These are phyloP conservation scores for Spathaspora jeffriesii DNA, from an alignment of 1,139 yeast genomes.

Conservation along the genomic window DNA sequence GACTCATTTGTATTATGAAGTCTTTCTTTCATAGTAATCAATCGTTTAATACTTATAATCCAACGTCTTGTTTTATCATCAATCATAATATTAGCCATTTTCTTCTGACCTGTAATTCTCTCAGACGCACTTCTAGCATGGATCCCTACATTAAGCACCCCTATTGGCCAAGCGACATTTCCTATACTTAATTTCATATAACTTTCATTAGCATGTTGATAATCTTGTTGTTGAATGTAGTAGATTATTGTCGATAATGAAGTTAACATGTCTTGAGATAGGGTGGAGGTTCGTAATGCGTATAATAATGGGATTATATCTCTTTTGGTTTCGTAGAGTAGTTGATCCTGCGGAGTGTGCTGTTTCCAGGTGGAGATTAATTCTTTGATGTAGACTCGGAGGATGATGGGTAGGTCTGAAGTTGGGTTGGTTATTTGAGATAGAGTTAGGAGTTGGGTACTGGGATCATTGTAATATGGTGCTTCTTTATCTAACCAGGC, in stretches of 20 bases:
- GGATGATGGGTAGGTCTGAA: slow-evolving; percentile 40
- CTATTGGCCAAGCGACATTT: slow-evolving; percentile 93
- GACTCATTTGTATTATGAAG: slow-evolving; percentile 4
- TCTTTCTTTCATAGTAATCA: slow-evolving; percentile 58
- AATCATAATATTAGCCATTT: slow-evolving; percentile 74
- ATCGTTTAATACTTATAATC: slow-evolving; percentile 73
- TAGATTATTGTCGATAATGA: slow-evolving; percentile 62
- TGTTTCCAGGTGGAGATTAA: slow-evolving; percentile 23
- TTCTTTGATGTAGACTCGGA: slow-evolving; percentile 51
- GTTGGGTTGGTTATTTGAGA: slow-evolving; percentile 10
- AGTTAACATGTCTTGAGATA: slow-evolving; percentile 47
- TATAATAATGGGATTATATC: slow-evolving; percentile 63
- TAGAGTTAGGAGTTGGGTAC: slow-evolving; percentile 8
- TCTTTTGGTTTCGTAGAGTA: slow-evolving; percentile 56
- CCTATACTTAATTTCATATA: slow-evolving; percentile 83
- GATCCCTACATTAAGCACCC: slow-evolving; percentile 77
- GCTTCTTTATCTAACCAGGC: slow-evolving; percentile 13
- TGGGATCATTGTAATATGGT: slow-evolving; percentile 8
- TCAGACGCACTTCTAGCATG: slow-evolving; percentile 65
- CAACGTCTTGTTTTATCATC: slow-evolving; percentile 76
- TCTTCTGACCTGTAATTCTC: slow-evolving; percentile 38
- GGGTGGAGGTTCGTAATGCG: slow-evolving; percentile 49
- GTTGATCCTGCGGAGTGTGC: slow-evolving; percentile 5
- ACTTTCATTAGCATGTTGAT: slow-evolving; percentile 60
- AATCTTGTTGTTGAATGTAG: slow-evolving; percentile 58